Base-by-base conservation (phyloP, 345 rosid genomes). In the Linum usitatissimum region DNA sequence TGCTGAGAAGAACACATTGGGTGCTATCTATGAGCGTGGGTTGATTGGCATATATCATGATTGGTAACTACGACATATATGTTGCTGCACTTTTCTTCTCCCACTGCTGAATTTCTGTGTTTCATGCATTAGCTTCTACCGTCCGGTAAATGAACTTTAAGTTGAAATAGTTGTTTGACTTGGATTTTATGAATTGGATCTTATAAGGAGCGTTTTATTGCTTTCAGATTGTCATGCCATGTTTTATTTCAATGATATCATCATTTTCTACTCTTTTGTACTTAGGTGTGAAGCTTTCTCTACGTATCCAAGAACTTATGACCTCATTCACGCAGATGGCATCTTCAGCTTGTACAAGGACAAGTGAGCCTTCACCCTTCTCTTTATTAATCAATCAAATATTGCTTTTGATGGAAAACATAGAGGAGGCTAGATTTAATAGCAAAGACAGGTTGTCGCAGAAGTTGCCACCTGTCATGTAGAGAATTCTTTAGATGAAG, bases 281-380 rank as follows among this genome's bases (percentile, higher is more conserved):
- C 63, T 18, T 67, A 72, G 76, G 76, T 72, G 76, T 56, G 76
- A 72, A 64, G 76, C 63, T 28, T 72, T 72, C 68, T 72, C 76
- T 36, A 67, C 76, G 8, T 72, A 72, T 34, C 76, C 76, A 30
- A 72, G 76, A 58, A 72, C 76, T 6, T 72, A 72, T 49, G 76
- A 72, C 49, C 76, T 72, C 30, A 72, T 72, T 55, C 76, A 72
- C 49, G 76, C 76, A 58, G 67, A 72, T 68, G 71, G 62, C 30
- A 55, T 72, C 13, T 72, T 72, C 71, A 72, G 76, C 63, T 55
- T 72, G 72, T 72, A 72, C 28, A 68, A 55, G 59, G 68, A 72
- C 56, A 67, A 67, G 76, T 72, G 68, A 63, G 76, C 64, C 45
- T 45, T 65, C 31, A 30, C 30, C 28, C 18, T 61, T 14, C n/a